These are phyloP conservation scores for Microbotryum saponariae DNA, from an alignment of 1,284 basidiomycete species.

Conservation along the genomic window DNA sequence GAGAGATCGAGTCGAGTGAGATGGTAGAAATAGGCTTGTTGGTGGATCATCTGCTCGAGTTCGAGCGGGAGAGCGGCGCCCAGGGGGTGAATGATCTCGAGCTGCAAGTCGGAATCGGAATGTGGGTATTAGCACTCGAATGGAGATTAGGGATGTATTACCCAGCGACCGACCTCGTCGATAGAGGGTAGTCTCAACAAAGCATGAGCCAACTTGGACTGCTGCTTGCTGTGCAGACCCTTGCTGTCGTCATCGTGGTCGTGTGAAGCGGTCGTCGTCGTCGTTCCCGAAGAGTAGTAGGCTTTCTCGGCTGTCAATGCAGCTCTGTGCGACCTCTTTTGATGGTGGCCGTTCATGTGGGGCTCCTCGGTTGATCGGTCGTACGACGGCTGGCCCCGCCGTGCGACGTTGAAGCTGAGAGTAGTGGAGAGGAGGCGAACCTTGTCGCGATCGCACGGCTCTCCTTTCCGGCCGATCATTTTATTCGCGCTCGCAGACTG, in stretches of 20 bases:
- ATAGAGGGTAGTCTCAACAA: neutral
- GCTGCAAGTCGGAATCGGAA: neutral
- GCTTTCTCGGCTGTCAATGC: neutral
- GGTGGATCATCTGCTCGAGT: neutral
- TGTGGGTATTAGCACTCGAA: neutral
- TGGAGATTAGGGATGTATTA: too few relatives aligned
- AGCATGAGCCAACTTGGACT: neutral
- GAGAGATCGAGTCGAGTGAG: conserved; percentile 16
- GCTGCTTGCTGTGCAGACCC: neutral
- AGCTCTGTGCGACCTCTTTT: conserved; percentile 12
- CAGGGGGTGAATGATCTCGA: conserved; percentile 15
- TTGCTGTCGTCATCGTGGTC: neutral
- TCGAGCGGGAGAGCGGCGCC: neutral
- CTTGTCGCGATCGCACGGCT: too few relatives aligned
- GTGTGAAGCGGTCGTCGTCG: too few relatives aligned
- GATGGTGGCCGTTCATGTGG: conserved; percentile 26
- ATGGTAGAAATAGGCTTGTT: neutral
- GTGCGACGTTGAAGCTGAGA: too few relatives aligned
- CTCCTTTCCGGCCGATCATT: too few relatives aligned
- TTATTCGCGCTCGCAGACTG: too few relatives aligned
- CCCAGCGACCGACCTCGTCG: neutral
- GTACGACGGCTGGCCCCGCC: too few relatives aligned
- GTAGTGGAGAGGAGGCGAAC: too few relatives aligned
- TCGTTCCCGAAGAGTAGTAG: neutral
- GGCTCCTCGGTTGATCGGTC: too few relatives aligned